A percentile compares a stretch with the other conserved stretches of the same genome.
Evolutionary conservation across 805 yeast genomes (phyloP).

Genomic region (Metschnikowia cerradonensis): DNA sequence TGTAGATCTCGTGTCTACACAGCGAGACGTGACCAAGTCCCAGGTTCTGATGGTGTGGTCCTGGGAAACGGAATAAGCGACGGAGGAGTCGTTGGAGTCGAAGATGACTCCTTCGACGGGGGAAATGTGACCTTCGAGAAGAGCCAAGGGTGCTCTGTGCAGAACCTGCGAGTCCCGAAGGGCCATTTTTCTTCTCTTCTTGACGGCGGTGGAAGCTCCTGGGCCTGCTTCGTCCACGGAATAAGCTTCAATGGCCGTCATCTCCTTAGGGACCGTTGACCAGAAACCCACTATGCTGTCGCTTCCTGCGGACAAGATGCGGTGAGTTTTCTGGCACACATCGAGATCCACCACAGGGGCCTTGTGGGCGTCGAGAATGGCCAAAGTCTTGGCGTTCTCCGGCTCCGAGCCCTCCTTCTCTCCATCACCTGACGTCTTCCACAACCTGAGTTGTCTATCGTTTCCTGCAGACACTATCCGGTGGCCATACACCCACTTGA

Average conservation of each 20-base stretch:
- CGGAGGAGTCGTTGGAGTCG: constrained; percentile 68
- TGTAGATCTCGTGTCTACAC: constrained; percentile 84
- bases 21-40: constrained; percentile 85
- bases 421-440: constrained; percentile 52
- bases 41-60: constrained; percentile 95
- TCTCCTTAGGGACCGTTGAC: constrained; percentile 83
- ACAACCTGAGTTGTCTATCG: constrained; percentile 82
- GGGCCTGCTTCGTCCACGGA: constrained; percentile 16
- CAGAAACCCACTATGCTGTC: constrained; percentile 81
- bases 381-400: constrained; percentile 71
- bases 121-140: constrained; percentile 75
- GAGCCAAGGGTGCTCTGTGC: constrained; percentile 76
- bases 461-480: constrained; percentile 82
- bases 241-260: constrained; percentile 46
- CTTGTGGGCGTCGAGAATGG: constrained; percentile 85
- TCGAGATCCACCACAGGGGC: constrained; percentile 80
- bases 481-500: constrained; percentile 71
- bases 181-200: constrained; percentile 82
- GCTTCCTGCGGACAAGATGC: constrained; percentile 79
- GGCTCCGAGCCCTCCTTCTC: constrained; percentile 35
- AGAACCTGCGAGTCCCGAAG: constrained; percentile 69
- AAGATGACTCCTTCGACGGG: constrained; percentile 86
- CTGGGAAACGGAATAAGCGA: constrained; percentile 90
- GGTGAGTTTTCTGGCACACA: constrained; percentile 47
- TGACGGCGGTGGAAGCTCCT: constrained; percentile 67